A percentile compares a stretch with the other conserved stretches of the same genome.
Evolutionary conservation across 345 rosid species (phyloP).

Genomic region (Euphorbia tirucalli): DNA sequence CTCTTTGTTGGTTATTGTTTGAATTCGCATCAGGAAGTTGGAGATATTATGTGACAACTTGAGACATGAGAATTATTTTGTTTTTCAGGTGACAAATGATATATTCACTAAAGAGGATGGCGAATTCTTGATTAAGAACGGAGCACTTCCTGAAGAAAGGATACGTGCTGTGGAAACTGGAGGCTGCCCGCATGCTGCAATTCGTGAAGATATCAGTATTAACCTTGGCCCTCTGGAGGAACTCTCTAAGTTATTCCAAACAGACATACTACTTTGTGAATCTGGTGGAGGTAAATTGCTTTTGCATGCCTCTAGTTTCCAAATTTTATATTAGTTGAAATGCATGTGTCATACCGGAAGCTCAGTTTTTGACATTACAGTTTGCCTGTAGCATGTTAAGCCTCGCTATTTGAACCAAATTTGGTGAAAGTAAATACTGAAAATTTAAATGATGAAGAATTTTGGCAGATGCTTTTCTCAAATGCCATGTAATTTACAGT

Average conservation of each 20-base stretch:
- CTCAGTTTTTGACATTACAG: too few species aligned
- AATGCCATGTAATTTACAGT: neutral
- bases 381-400: neutral
- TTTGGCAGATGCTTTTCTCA: neutral
- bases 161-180: conserved; percentile 94
- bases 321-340: too few species aligned
- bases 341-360: neutral
- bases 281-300: conserved; percentile 86
- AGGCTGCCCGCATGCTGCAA: conserved; percentile 98
- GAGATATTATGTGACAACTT: neutral
- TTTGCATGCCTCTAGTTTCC: too few species aligned
- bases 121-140: conserved; percentile 88
- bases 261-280: conserved; percentile 88
- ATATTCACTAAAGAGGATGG: conserved; percentile 98
- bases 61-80: neutral
- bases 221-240: conserved; percentile 98
- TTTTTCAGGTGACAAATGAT: conserved; percentile 86
- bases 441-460: neutral
- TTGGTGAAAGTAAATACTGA: too few species aligned
- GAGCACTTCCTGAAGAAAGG: conserved; percentile 90
- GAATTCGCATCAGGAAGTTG: neutral
- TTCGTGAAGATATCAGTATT: conserved; percentile 96
- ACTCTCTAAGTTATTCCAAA: conserved; percentile 73
- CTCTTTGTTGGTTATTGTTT: neutral
- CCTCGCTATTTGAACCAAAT: neutral